Base-by-base conservation (phyloP, 495 filamentous ascomycete species). In the Aspergillus leporis region DNA sequence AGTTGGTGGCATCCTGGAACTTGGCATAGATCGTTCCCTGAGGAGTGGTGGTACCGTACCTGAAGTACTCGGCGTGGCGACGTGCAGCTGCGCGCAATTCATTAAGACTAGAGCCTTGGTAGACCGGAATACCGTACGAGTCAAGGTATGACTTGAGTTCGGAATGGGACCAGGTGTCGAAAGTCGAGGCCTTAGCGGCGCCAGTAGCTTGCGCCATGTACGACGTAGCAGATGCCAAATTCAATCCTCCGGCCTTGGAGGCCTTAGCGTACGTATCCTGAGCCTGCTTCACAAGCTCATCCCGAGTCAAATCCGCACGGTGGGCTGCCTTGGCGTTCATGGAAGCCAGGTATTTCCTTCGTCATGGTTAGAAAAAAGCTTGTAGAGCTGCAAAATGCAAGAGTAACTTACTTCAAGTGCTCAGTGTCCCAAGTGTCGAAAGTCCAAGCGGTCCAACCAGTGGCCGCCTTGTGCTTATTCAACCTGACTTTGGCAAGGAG, bases 71-170 rank as follows among this genome's bases (percentile, higher is more conserved):
- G 9, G 81, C 79, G 56, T 91, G 85, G 63, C 86, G 86, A 52
- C 90, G 85, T 13, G 87, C 89, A 43, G 86, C 78, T 22, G 87
- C 85, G 40, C 78, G 81, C 48, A 90, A 76, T 62, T 89, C 78
- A 60, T 89, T 87, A 54, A 83, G 70, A 51, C 72, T 86, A 34
- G 84, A 85, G 30, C 88, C 89, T 72, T 91, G 89, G 46, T 88
- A 89, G 45, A 81, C 83, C 12, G 85, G 82, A 59, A 93, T 79
- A 40, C 90, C 90, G 65, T 92, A 93, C 51, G 85, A 88, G 69
- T 93, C 90, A 13, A 93, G 81, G 61, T 92, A 93, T 14, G 82
- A 75, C 78, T 93, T 93, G 53, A 96, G 77, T 19, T 96, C 91
- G 16, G 83, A 87, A 30, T 86, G 85, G 53, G 89, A 89, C 91